Percentiles rank a stretch among this genome's conserved stretches.
phyloP scores from a whole-genome alignment of 768 basidiomycete genomes.

The Amanita phalloides region DNA sequence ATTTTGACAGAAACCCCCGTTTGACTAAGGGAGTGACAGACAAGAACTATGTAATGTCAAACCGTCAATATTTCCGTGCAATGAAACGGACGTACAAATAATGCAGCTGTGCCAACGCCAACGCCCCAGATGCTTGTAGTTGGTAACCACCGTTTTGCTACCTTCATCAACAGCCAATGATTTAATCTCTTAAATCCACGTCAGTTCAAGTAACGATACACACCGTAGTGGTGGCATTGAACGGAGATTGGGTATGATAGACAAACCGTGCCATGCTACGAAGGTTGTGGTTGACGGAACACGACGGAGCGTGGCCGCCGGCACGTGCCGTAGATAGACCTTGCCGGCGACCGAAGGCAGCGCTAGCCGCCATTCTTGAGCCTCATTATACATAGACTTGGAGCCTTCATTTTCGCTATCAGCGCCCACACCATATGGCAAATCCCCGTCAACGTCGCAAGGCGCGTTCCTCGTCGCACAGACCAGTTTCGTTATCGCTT shows the following conservation, averaged over 20 bases:
- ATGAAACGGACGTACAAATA: constrained; percentile 42
- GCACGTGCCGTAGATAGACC: not conserved
- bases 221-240: constrained; percentile 27
- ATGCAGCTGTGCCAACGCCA: constrained; percentile 53
- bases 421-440: constrained; percentile 45
- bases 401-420: not conserved
- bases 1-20: constrained; percentile 59
- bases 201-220: constrained; percentile 9
- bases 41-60: constrained; percentile 36
- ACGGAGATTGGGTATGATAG: constrained; percentile 27
- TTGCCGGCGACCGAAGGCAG: no score
- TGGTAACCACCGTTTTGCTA: constrained; percentile 45
- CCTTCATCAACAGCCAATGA: constrained; percentile 22
- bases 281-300: not conserved
- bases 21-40: constrained; percentile 82
- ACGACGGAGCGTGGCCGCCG: not conserved
- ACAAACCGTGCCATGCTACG: constrained; percentile 30
- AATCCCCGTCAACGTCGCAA: constrained; percentile 93
- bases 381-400: not conserved
- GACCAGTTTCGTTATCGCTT: constrained; percentile 60
- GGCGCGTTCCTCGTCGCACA: constrained; percentile 65
- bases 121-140: constrained; percentile 62
- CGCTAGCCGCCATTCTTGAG: not conserved
- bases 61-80: not conserved
- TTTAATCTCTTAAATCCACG: not conserved